A percentile compares a stretch with the other conserved stretches of the same genome.
These are phyloP conservation scores for Phaeomoniella chlamydospora DNA, from an alignment of 2,329 filamentous ascomycete species.

Conservation along the genomic window DNA sequence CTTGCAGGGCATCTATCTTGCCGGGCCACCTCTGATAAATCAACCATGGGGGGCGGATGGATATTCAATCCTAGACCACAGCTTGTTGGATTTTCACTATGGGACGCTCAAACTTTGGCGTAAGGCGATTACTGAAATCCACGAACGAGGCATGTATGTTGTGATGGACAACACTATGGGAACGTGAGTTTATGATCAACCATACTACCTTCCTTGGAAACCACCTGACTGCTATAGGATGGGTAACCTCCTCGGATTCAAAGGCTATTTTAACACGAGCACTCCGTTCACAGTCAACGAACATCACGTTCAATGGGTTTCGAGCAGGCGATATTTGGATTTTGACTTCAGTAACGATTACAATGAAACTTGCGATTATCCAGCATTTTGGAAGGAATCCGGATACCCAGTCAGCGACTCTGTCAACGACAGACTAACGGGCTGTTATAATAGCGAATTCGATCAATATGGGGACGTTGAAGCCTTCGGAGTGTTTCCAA, in stretches of 20 bases:
- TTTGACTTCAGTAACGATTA: constrained; percentile 31
- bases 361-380: constrained; percentile 30
- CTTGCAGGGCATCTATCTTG: constrained; percentile 37
- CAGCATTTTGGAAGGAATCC: constrained; percentile 36
- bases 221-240: too few relatives aligned
- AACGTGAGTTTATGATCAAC: too few relatives aligned
- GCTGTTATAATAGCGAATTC: constrained; percentile 40
- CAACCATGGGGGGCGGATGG: constrained; percentile 37
- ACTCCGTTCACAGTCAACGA: constrained; percentile 32
- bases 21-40: constrained; percentile 38
- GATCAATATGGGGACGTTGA: constrained; percentile 47
- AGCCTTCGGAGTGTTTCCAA: constrained; percentile 47
- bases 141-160: constrained; percentile 37
- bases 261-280: constrained; percentile 33
- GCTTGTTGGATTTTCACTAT: constrained; percentile 37
- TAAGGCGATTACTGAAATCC: constrained; percentile 33
- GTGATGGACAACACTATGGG: constrained; percentile 40
- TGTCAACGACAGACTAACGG: constrained; percentile 22
- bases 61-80: constrained; percentile 35
- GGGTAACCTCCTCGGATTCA: constrained; percentile 37
- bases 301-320: constrained; percentile 34
- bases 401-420: constrained; percentile 25
- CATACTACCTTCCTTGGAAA: too few relatives aligned
- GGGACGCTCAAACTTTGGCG: constrained; percentile 36
- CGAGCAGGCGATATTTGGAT: constrained; percentile 30